phyloP scores from a whole-genome alignment of 768 basidiomycete genomes.

The Polyporus arcularius region DNA sequence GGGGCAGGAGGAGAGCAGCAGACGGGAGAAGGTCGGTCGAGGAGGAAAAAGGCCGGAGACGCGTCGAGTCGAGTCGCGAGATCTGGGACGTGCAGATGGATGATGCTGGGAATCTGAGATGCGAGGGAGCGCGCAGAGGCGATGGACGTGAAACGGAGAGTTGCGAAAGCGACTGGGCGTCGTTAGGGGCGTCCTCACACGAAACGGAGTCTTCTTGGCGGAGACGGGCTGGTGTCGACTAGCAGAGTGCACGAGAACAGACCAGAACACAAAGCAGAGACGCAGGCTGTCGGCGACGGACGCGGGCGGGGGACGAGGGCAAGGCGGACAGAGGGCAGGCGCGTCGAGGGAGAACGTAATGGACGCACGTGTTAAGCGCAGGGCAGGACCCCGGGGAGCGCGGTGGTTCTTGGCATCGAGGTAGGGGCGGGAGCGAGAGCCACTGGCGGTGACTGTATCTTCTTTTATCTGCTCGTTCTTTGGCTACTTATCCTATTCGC shows the following conservation, averaged over 20 bases:
- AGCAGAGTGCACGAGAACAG: neutral
- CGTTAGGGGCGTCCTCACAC: slow-evolving; percentile 7
- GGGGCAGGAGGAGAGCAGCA: neutral
- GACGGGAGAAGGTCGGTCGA: slow-evolving; percentile 11
- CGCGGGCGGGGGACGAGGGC: neutral
- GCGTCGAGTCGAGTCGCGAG: slow-evolving; percentile 1
- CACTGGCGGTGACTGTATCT: slow-evolving; percentile 6
- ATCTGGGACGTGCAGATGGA: slow-evolving; percentile 12
- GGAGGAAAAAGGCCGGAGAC: slow-evolving; percentile 7
- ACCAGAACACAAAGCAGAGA: neutral
- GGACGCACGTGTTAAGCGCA: slow-evolving; percentile 24
- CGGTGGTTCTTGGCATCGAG: slow-evolving; percentile 6
- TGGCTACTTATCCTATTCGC: slow-evolving; percentile 11
- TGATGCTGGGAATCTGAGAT: slow-evolving; percentile 19
- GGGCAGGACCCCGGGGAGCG: slow-evolving; percentile 25
- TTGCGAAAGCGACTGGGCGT: slow-evolving; percentile 10
- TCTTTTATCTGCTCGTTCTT: slow-evolving; percentile 15
- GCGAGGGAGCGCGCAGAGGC: slow-evolving; percentile 9
- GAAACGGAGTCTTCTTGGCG: slow-evolving; percentile 3
- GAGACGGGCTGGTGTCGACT: neutral
- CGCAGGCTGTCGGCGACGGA: neutral
- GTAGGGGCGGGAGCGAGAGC: slow-evolving; percentile 1
- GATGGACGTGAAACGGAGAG: slow-evolving; percentile 19
- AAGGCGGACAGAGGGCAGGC: neutral
- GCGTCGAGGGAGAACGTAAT: slow-evolving; percentile 2